Conservation (phyloP, 805 yeast species). For the Nakazawaea sp. region DNA sequence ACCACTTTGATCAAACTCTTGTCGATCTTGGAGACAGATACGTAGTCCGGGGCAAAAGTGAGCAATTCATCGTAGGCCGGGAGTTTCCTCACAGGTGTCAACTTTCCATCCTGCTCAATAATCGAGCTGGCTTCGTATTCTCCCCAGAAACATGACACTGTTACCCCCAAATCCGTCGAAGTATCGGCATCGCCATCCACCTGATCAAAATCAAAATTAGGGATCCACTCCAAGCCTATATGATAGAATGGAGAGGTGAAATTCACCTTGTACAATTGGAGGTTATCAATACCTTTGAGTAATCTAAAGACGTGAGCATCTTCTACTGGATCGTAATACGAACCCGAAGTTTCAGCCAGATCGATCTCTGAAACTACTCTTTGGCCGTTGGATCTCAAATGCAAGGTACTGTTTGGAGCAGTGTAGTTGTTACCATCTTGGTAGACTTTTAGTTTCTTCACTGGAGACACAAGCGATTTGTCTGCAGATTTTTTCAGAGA, state of each 20-base stretch:
- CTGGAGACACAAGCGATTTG: conserved; percentile 43
- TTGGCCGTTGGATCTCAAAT: conserved; percentile 9
- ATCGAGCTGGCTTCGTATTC: conserved; percentile 47
- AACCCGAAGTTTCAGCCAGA: conserved; percentile 35
- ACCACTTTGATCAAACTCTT: conserved; percentile 64
- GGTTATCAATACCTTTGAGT: conserved; percentile 54
- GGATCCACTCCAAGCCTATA: conserved; percentile 72
- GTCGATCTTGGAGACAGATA: conserved; percentile 56
- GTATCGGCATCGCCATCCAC: conserved; percentile 30
- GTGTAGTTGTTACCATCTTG: conserved; percentile 21
- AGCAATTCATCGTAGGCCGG: conserved; percentile 72
- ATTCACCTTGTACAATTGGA: conserved; percentile 58
- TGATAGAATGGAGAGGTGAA: conserved; percentile 50
- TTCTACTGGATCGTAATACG: conserved; percentile 26
- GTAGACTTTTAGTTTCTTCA: conserved; percentile 52
- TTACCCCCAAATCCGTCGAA: conserved; percentile 42
- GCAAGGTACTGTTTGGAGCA: conserved; percentile 9
- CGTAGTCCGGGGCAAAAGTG: conserved; percentile 58
- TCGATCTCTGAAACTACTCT: background rate
- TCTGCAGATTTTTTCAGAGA: conserved; percentile 22
- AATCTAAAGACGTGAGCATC: conserved; percentile 39
- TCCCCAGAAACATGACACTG: conserved; percentile 71
- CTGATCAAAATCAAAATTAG: conserved; percentile 28
- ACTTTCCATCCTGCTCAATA: conserved; percentile 30
- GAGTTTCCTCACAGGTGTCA: conserved; percentile 30